These are phyloP conservation scores for Soucietia sequanensis DNA, from an alignment of 805 yeast species.

Conservation along the genomic window DNA sequence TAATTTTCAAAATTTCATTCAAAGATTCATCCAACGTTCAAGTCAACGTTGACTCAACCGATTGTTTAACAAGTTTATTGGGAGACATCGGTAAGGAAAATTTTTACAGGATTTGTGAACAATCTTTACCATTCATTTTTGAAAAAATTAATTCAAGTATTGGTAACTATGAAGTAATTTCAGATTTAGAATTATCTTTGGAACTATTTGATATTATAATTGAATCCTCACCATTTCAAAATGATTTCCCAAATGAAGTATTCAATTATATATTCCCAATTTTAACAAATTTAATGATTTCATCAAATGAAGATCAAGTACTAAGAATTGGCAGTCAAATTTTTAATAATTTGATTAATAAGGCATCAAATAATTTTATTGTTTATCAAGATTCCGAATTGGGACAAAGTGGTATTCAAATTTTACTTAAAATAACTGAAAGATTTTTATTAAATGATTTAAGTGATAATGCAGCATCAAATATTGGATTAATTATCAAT, in stretches of 20 bases:
- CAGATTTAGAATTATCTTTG: slow-evolving; percentile 57
- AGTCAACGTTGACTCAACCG: slow-evolving; percentile 63
- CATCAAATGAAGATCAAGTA: slow-evolving; percentile 70
- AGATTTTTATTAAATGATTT: slow-evolving; percentile 68
- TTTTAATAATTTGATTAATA: slow-evolving; percentile 56
- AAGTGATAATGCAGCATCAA: slow-evolving; percentile 79
- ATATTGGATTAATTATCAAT: slow-evolving; percentile 66
- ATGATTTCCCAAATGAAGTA: slow-evolving; percentile 35
- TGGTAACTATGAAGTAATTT: slow-evolving; percentile 48
- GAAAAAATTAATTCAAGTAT: slow-evolving; percentile 31
- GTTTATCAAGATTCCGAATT: slow-evolving; percentile 31
- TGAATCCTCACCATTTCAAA: slow-evolving; percentile 35
- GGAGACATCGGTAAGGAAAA: slow-evolving; percentile 41
- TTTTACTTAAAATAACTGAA: slow-evolving; percentile 62
- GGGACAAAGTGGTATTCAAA: slow-evolving; percentile 47
- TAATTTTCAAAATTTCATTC: slow-evolving; percentile 63
- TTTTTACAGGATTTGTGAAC: slow-evolving; percentile 48
- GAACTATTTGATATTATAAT: slow-evolving; percentile 56
- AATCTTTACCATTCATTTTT: slow-evolving; percentile 51
- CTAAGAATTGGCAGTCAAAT: slow-evolving; percentile 77
- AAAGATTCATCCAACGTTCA: slow-evolving; percentile 77
- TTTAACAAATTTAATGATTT: slow-evolving; percentile 37
- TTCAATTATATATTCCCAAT: slow-evolving; percentile 45
- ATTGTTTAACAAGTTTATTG: slow-evolving; percentile 64
- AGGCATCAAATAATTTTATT: slow-evolving; percentile 33